These are phyloP conservation scores for Tolypocladium capitatum DNA, from an alignment of 2,329 filamentous ascomycete genomes.

Conservation along the genomic window DNA sequence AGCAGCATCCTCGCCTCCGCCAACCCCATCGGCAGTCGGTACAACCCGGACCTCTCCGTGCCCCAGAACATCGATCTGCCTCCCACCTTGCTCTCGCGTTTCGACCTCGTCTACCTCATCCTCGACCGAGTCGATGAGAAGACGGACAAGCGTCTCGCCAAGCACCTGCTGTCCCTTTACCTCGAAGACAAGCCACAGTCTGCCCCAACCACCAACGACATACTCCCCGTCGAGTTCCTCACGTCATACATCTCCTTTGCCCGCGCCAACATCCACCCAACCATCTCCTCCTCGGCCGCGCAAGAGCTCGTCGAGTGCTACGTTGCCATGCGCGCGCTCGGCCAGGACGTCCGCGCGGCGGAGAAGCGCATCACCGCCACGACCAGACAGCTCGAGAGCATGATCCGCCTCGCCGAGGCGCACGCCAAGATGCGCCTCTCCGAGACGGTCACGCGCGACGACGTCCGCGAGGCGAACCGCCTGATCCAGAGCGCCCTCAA, in stretches of 20 bases:
- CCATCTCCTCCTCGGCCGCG: constrained; percentile 67
- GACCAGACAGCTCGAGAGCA: constrained; percentile 89
- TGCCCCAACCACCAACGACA: constrained; percentile 58
- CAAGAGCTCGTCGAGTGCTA: constrained; percentile 76
- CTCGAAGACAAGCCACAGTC: constrained; percentile 88
- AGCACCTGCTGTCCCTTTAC: constrained; percentile 92
- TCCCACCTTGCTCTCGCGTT: constrained; percentile 86
- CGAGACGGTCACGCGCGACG: constrained; percentile 58
- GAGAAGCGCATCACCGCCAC: constrained; percentile 97
- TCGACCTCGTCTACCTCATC: constrained; percentile 93
- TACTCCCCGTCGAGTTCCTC: constrained; percentile 86
- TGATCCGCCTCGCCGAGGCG: constrained; percentile 93
- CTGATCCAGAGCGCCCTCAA: constrained; percentile 91
- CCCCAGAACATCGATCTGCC: constrained; percentile 97
- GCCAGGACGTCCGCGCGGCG: constrained; percentile 70
- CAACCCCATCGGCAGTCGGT: constrained; percentile 95
- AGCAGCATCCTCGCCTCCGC: constrained; percentile 94
- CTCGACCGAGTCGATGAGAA: constrained; percentile 88
- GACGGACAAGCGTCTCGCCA: constrained; percentile 73
- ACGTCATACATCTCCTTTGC: constrained; percentile 97
- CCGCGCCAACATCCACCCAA: constrained; percentile 71
- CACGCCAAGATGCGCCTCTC: constrained; percentile 96
- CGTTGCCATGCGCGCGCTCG: constrained; percentile 88
- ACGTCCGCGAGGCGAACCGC: constrained; percentile 82
- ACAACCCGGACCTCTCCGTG: constrained; percentile 89